phyloP scores from a whole-genome alignment of 2,329 filamentous ascomycete species.

The Talaromyces atroroseus region DNA sequence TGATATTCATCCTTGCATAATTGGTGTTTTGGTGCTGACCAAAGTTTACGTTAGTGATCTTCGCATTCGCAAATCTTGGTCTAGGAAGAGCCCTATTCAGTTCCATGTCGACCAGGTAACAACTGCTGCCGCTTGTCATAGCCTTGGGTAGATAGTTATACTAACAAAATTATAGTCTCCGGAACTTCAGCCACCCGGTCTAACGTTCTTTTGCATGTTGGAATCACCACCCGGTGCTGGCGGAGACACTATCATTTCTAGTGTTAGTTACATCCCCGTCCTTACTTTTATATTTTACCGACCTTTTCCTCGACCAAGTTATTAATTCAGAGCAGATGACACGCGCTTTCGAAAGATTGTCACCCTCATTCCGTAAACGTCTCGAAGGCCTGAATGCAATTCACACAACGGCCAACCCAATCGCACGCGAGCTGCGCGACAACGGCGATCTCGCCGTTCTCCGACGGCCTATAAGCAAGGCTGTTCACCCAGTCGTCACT shows the following conservation, averaged over 20 bases:
- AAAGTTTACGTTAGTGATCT: not conserved
- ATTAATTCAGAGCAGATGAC: conserved; percentile 16
- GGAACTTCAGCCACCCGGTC: conserved; percentile 23
- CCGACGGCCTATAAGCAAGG: conserved; percentile 14
- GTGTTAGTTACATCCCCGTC: not conserved
- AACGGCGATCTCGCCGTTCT: conserved; percentile 2
- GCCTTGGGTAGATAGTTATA: not conserved
- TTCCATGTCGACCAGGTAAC: conserved; percentile 4
- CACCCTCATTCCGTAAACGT: conserved; percentile 20
- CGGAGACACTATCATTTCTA: conserved; percentile 27
- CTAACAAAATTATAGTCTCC: not conserved
- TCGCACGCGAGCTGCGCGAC: conserved; percentile 1
- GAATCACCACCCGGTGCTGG: conserved; percentile 19
- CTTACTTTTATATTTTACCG: not conserved
- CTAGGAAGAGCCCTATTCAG: conserved; percentile 3
- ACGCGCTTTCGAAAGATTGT: conserved; percentile 24
- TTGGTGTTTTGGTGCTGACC: not conserved
- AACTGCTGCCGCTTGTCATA: not conserved
- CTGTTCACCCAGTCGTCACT: conserved; percentile 27
- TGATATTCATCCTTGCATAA: too few relatives aligned
- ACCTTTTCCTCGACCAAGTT: too few relatives aligned
- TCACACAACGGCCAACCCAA: conserved; percentile 14
- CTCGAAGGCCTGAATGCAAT: conserved; percentile 27
- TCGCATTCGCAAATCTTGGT: conserved; percentile 5
- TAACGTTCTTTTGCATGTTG: conserved; percentile 23